A percentile compares a stretch with the other conserved stretches of the same genome.
Conservation (phyloP, 495 filamentous ascomycete genomes). For the Oidiodendron maius region DNA sequence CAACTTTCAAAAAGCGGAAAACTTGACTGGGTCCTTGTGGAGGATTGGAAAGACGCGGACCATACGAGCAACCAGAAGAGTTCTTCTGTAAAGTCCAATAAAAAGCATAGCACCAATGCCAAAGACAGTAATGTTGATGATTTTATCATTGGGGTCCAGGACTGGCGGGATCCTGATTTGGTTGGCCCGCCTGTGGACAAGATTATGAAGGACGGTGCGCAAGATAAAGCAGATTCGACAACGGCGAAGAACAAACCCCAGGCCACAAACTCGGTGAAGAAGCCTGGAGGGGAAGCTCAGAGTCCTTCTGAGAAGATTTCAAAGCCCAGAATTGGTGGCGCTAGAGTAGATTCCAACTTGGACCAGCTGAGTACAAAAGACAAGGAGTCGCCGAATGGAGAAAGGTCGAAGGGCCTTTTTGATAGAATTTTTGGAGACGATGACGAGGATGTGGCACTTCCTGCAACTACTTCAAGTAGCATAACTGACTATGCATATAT, state of each 20-base stretch:
- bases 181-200: slow-evolving; percentile 27
- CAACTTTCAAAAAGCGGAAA: slow-evolving; percentile 80
- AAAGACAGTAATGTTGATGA: slow-evolving; percentile 45
- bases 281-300: slow-evolving; percentile 22
- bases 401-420: slow-evolving; percentile 29
- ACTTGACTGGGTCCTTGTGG: slow-evolving; percentile 68
- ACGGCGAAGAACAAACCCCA: slow-evolving; percentile 3
- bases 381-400: slow-evolving; percentile 16
- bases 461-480: slow-evolving; percentile 11
- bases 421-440: slow-evolving; percentile 43
- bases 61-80: slow-evolving; percentile 13
- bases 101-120: slow-evolving; percentile 21
- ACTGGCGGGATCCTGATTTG: slow-evolving; percentile 86
- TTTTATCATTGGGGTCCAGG: slow-evolving; percentile 88
- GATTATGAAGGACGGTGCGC: slow-evolving; percentile 11
- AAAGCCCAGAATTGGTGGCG: slow-evolving; percentile 55
- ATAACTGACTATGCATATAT: slow-evolving; percentile 1
- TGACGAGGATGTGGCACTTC: slow-evolving; percentile 26
- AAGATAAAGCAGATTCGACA: slow-evolving; percentile 19
- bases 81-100: slow-evolving; percentile 15
- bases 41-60: slow-evolving; percentile 59
- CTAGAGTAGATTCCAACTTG: slow-evolving; percentile 10
- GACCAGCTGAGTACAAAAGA: background rate
- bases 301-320: slow-evolving; percentile 29
- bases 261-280: slow-evolving; percentile 15